Conservation (phyloP, 129 eudicot genomes). For the Helianthus tuberosus region DNA sequence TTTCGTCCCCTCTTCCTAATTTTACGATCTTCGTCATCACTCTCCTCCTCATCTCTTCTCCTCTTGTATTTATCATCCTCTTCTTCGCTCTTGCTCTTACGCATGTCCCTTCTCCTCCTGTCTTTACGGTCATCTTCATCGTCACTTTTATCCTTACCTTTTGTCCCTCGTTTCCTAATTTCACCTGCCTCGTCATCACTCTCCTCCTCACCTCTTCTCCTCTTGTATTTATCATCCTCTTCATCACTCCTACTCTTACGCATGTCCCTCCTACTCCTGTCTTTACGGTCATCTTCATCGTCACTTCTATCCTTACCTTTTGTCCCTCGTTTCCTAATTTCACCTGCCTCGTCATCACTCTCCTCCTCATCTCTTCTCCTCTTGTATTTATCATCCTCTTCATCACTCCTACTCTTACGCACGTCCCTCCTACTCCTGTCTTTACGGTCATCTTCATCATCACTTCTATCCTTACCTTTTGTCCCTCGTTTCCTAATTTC, state of each 20-base stretch:
- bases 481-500: constrained; percentile 24
- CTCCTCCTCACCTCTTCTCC: constrained; percentile 3
- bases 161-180: constrained; percentile 9
- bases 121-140: constrained; percentile 37
- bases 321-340: constrained; percentile 11
- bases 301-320: not conserved
- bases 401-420: constrained; percentile 19
- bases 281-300: constrained; percentile 37
- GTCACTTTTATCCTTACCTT: not conserved
- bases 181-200: constrained; percentile 34
- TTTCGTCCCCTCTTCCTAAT: constrained; percentile 24
- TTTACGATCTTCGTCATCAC: constrained; percentile 39
- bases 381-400: constrained; percentile 15
- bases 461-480: constrained; percentile 17
- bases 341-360: not conserved
- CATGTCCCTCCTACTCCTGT: not conserved
- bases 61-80: constrained; percentile 24
- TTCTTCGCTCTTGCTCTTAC: constrained; percentile 3
- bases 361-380: not conserved
- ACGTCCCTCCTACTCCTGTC: constrained; percentile 34
- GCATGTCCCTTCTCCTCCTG: not conserved
- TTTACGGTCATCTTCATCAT: constrained; percentile 36
- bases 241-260: constrained; percentile 9
- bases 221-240: constrained; percentile 23
- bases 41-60: constrained; percentile 14